Base-by-base conservation (phyloP, 305 asterid species). In the Galium porrigens region DNA sequence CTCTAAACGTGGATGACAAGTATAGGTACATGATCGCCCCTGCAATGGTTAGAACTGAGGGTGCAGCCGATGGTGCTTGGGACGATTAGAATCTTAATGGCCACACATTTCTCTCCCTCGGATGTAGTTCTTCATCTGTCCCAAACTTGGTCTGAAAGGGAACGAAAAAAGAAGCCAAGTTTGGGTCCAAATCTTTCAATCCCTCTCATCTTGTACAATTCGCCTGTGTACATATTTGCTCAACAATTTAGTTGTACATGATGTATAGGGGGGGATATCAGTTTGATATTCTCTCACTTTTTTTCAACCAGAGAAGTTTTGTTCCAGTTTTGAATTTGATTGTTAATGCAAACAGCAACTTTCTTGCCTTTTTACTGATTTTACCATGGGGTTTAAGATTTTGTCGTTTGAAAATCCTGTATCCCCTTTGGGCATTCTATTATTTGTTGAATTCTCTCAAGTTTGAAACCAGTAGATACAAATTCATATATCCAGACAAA, bases 51-150 rank as follows among this genome's bases (percentile, higher is more conserved):
- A 82, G 68, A 79, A 82, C 77, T 63, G 92, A 86, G 77, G 96
- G 95, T 42, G 70, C 89, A 29, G 95, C 94, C n/a, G 96, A 89
- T 61, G 89, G 76, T 68, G 96, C 96, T 59, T 89, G 95, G 95
- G 95, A 86, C 70, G 94, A 86, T 74, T 88, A 74, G 86, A 8
- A 55, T 29, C 0, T 64, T 5, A 11, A 3, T 5, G 14, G 29
- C 3, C 27, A 7, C 57, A 52, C 20, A 2, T 32, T 2, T 4
- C 34, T 3, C 61, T 37, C 25, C 3, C 20, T 32, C 57, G 32
- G 30, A 8, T 51, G 42, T 48, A 41, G 46, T 15, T 37, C 3
- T 27, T 25, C 18, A 41, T 4, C 14, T 8, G 5, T 6, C 7
- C 12, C 12, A 6, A 27, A 30, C 53, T 48, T 49, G 18, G 25